phyloP scores from a whole-genome alignment of 306 rosid species.

The Dryas drummondii region DNA sequence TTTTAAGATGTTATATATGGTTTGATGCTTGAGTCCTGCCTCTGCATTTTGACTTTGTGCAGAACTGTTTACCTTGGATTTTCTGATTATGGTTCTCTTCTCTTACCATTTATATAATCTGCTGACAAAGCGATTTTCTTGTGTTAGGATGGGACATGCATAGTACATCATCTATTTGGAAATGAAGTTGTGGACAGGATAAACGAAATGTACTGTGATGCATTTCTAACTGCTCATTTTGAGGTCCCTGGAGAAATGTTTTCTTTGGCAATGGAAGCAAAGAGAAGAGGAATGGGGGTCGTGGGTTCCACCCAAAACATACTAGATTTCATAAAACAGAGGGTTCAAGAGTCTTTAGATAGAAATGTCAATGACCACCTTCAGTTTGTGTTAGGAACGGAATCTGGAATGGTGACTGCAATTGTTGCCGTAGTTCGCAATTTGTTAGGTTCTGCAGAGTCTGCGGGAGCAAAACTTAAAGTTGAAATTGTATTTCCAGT shows the following conservation, averaged over 20 bases:
- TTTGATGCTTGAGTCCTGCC: background rate
- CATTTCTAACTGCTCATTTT: constrained; percentile 94
- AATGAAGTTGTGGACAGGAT: constrained; percentile 90
- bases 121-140: constrained; percentile 31
- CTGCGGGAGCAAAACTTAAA: constrained; percentile 49
- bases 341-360: constrained; percentile 82
- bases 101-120: constrained; percentile 10
- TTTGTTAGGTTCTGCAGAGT: constrained; percentile 53
- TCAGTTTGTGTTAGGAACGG: constrained; percentile 92
- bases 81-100: constrained; percentile 8
- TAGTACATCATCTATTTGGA: constrained; percentile 91
- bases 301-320: constrained; percentile 94
- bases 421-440: constrained; percentile 76
- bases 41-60: background rate
- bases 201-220: constrained; percentile 90
- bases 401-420: constrained; percentile 95
- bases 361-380: constrained; percentile 80
- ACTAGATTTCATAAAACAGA: constrained; percentile 79
- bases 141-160: constrained; percentile 85
- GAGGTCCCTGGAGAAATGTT: constrained; percentile 99
- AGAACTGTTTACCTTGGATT: constrained; percentile 2
- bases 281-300: constrained; percentile 95
- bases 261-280: constrained; percentile 96
- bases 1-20: background rate
- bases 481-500: constrained; percentile 97